Evolutionary conservation across 2,329 filamentous ascomycete genomes (phyloP).

Genomic region (Beauveria australis): DNA sequence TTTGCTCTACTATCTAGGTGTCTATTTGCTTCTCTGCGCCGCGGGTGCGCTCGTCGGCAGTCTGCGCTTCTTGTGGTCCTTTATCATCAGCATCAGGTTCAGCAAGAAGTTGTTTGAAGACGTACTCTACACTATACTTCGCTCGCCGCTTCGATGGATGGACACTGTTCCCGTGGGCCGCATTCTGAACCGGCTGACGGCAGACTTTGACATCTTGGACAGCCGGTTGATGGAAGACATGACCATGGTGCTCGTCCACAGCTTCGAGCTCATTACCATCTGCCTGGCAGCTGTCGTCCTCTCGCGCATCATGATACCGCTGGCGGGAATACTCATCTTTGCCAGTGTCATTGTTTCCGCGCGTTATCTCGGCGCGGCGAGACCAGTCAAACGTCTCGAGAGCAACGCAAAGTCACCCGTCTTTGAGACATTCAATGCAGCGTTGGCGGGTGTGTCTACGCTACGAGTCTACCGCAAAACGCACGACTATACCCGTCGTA

Average conservation of each 20-base stretch:
- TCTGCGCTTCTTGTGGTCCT: conserved; percentile 54
- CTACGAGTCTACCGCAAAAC: conserved; percentile 68
- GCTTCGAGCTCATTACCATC: conserved; percentile 55
- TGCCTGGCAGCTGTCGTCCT: conserved; percentile 58
- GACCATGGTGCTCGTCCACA: conserved; percentile 48
- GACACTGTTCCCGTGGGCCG: conserved; percentile 72
- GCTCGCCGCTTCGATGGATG: conserved; percentile 69
- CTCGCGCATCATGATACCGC: conserved; percentile 48
- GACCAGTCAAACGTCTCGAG: conserved; percentile 70
- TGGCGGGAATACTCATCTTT: conserved; percentile 49
- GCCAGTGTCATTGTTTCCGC: conserved; percentile 49
- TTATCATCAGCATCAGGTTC: conserved; percentile 56
- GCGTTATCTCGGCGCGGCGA: conserved; percentile 58
- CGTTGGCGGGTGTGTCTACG: conserved; percentile 65
- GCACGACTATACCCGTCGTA: conserved; percentile 56
- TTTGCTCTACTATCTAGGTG: conserved; percentile 54
- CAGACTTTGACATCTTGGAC: conserved; percentile 69
- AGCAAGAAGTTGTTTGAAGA: conserved; percentile 59
- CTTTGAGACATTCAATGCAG: conserved; percentile 69
- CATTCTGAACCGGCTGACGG: conserved; percentile 69
- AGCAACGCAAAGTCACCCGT: conserved; percentile 70
- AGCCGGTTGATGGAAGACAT: conserved; percentile 56
- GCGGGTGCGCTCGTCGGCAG: conserved; percentile 51
- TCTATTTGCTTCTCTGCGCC: conserved; percentile 58
- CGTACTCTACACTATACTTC: conserved; percentile 58